These are phyloP conservation scores for Hypoxylon sp. DNA, from an alignment of 2,329 filamentous ascomycete species.

Conservation along the genomic window DNA sequence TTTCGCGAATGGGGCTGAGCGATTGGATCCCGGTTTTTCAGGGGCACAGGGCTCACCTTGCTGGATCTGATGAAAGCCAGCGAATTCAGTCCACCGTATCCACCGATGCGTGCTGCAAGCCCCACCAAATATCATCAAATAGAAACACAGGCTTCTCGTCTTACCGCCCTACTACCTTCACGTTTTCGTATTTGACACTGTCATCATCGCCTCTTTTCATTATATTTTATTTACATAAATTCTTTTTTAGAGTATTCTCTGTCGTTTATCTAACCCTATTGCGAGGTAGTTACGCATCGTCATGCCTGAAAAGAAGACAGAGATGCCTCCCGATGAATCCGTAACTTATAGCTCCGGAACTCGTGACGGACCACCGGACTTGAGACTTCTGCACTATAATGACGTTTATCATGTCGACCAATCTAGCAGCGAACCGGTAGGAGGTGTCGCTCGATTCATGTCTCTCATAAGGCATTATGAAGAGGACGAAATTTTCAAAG, in stretches of 20 bases:
- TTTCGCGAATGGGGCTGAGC: slow-evolving; percentile 25
- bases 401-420: slow-evolving; percentile 92
- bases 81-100: not conserved
- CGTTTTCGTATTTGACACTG: not conserved
- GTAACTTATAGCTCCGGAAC: slow-evolving; percentile 53
- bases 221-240: not conserved
- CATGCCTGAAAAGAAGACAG: slow-evolving; percentile 52
- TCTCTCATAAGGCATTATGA: slow-evolving; percentile 83
- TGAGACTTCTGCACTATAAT: slow-evolving; percentile 91
- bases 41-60: slow-evolving; percentile 28
- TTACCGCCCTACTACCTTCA: slow-evolving; percentile 35
- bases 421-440: slow-evolving; percentile 83
- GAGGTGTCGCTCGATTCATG: slow-evolving; percentile 86
- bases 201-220: slow-evolving; percentile 8
- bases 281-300: not conserved
- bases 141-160: slow-evolving; percentile 22
- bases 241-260: not conserved
- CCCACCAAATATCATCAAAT: slow-evolving; percentile 33
- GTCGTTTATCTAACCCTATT: not conserved
- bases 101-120: slow-evolving; percentile 22
- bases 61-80: slow-evolving; percentile 10
- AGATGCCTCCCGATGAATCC: slow-evolving; percentile 52
- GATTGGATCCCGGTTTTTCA: slow-evolving; percentile 22
- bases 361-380: slow-evolving; percentile 69
- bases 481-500: slow-evolving; percentile 70